Evolutionary conservation across 805 yeast species (phyloP).

Genomic region (Starmerella tilneyi): DNA sequence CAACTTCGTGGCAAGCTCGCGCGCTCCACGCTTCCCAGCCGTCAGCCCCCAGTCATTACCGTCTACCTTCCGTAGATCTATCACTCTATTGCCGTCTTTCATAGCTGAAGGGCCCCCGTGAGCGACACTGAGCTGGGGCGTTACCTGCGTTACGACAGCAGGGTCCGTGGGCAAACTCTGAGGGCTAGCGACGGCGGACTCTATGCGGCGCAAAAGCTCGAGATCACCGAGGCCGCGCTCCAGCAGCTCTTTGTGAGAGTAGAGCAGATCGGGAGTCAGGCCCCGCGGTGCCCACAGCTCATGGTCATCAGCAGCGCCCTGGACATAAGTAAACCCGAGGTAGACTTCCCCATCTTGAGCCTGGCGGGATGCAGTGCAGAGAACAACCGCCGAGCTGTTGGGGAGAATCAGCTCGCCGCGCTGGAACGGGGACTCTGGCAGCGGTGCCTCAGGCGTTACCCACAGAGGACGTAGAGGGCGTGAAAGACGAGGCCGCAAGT

Average conservation of each 20-base stretch:
- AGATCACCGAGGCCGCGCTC: conserved; percentile 29
- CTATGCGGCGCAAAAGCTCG: conserved; percentile 24
- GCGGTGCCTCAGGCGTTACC: conserved; percentile 47
- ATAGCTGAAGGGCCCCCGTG: not conserved
- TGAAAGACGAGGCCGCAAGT: conserved; percentile 31
- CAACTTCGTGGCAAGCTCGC: conserved; percentile 42
- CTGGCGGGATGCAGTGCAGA: conserved; percentile 53
- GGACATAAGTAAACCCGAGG: conserved; percentile 56
- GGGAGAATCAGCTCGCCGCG: conserved; percentile 29
- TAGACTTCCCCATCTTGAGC: conserved; percentile 49
- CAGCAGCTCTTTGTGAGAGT: conserved; percentile 39
- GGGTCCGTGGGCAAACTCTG: too few relatives aligned
- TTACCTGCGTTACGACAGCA: too few relatives aligned
- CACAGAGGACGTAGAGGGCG: conserved; percentile 58
- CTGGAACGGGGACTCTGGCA: conserved; percentile 29
- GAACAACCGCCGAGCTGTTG: conserved; percentile 37
- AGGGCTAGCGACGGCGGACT: not conserved
- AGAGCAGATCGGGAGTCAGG: conserved; percentile 46
- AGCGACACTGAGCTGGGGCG: not conserved
- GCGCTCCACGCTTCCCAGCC: conserved; percentile 54
- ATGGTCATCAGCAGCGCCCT: conserved; percentile 93
- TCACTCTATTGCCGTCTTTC: not conserved
- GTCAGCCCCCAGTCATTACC: conserved; percentile 21
- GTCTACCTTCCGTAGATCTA: conserved; percentile 21
- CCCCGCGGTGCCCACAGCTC: conserved; percentile 61